Evolutionary conservation across 75 land plant species (phyloP).

Genomic region (Pinus tabuliformis): DNA sequence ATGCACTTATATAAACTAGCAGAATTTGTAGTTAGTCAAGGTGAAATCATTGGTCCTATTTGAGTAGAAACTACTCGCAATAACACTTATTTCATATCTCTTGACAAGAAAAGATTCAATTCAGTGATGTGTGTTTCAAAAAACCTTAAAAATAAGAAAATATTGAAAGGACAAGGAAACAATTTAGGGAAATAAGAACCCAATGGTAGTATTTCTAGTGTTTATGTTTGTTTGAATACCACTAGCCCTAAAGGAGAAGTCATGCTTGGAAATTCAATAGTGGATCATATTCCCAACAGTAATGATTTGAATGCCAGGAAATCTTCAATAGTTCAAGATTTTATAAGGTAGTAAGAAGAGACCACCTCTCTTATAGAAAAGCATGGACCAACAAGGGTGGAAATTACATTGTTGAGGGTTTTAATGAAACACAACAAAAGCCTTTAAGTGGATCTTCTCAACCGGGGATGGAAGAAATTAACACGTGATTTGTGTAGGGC

Average conservation of each 20-base stretch:
- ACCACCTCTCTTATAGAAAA: conserved; percentile 4
- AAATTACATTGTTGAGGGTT: not conserved
- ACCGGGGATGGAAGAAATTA: too few species aligned
- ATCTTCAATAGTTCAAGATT: not conserved
- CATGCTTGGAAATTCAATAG: not conserved
- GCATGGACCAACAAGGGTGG: not conserved
- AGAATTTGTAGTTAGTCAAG: not conserved
- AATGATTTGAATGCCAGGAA: not conserved
- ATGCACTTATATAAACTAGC: not conserved
- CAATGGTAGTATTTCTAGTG: not conserved
- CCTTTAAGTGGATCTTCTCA: too few species aligned
- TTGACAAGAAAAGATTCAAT: not conserved
- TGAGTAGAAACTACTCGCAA: not conserved
- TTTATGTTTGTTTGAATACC: conserved; percentile 2
- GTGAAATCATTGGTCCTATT: not conserved
- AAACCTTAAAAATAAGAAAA: not conserved
- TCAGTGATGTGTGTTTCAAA: not conserved
- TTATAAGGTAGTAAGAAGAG: too few species aligned
- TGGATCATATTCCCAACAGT: not conserved
- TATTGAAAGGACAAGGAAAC: too few species aligned
- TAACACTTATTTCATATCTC: not conserved
- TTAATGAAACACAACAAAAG: too few species aligned
- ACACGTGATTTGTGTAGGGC: too few species aligned
- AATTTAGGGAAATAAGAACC: not conserved
- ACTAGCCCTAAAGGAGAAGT: not conserved